Percentiles rank a stretch among this genome's conserved stretches.
phyloP scores from a whole-genome alignment of 106 monocot species.

The Apostasia shenzhenica region DNA sequence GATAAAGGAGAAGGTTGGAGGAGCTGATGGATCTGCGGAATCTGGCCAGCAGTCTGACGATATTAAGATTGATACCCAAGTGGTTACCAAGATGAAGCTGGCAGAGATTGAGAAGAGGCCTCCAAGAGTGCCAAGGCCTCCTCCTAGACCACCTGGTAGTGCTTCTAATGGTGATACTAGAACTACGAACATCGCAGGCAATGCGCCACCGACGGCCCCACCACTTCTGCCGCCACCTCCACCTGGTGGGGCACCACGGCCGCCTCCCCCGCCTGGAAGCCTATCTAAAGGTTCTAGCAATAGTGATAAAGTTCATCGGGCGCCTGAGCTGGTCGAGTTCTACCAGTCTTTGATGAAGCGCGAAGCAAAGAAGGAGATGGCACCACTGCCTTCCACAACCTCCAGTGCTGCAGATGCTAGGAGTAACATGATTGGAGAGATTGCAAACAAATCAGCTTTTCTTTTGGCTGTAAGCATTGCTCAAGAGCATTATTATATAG shows the following conservation, averaged over 20 bases:
- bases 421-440: constrained; percentile 96
- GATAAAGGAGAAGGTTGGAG: constrained; percentile 55
- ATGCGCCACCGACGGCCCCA: constrained; percentile 27
- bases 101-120: constrained; percentile 79
- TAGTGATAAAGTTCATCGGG: constrained; percentile 71
- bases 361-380: constrained; percentile 61
- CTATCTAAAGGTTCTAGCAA: constrained; percentile 22
- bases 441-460: constrained; percentile 80
- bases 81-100: constrained; percentile 72
- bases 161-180: constrained; percentile 8
- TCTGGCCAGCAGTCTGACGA: constrained; percentile 12
- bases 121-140: constrained; percentile 73
- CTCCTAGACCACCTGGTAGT: constrained; percentile 38
- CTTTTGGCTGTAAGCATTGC: constrained; percentile 67
- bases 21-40: constrained; percentile 20
- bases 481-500: no score
- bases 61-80: constrained; percentile 23
- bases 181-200: constrained; percentile 7
- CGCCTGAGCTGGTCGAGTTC: constrained; percentile 89
- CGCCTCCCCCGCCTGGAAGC: constrained; percentile 57
- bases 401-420: constrained; percentile 54
- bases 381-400: constrained; percentile 23
- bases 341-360: constrained; percentile 96
- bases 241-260: constrained; percentile 29
- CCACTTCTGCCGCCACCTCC: constrained; percentile 40